Percentiles rank a stretch among this genome's conserved stretches.
These are phyloP conservation scores for Fusarium sp. DNA, from an alignment of 2,329 filamentous ascomycete species.

Conservation along the genomic window DNA sequence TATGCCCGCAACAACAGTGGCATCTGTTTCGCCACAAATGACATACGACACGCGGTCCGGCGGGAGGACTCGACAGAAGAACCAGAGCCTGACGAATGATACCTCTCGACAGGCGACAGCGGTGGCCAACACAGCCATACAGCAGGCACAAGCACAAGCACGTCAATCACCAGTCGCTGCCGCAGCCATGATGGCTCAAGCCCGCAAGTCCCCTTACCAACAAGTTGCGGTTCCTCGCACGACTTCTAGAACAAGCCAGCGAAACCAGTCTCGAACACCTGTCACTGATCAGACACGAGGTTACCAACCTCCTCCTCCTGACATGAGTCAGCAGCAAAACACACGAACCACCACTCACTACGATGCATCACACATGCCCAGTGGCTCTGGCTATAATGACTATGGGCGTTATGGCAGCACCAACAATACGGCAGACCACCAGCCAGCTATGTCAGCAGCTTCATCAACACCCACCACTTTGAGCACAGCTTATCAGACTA, in stretches of 20 bases:
- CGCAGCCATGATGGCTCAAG: constrained; percentile 47
- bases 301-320: constrained; percentile 36
- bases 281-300: constrained; percentile 35
- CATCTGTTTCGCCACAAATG: constrained; percentile 31
- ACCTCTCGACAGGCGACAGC: constrained; percentile 13
- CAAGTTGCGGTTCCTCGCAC: constrained; percentile 40
- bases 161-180: constrained; percentile 43
- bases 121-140: constrained; percentile 29
- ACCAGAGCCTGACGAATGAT: constrained; percentile 16
- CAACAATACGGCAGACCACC: constrained; percentile 9
- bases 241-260: constrained; percentile 51
- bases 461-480: constrained; percentile 30
- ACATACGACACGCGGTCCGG: constrained; percentile 4
- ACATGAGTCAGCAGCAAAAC: constrained; percentile 21
- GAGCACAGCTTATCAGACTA: constrained; percentile 33
- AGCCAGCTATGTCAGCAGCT: constrained; percentile 29
- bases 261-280: constrained; percentile 47
- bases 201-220: constrained; percentile 49
- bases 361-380: constrained; percentile 14
- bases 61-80: constrained; percentile 9
- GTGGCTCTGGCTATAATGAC: constrained; percentile 31
- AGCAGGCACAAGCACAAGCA: constrained; percentile 39
- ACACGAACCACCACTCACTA: constrained; percentile 15
- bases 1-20: constrained; percentile 4
- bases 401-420: constrained; percentile 33